Evolutionary conservation across 169 alveolate genomes (phyloP), one percentile per base, ranked within the genome.

Genomic region (Eimeria nieschulzi): DNA sequence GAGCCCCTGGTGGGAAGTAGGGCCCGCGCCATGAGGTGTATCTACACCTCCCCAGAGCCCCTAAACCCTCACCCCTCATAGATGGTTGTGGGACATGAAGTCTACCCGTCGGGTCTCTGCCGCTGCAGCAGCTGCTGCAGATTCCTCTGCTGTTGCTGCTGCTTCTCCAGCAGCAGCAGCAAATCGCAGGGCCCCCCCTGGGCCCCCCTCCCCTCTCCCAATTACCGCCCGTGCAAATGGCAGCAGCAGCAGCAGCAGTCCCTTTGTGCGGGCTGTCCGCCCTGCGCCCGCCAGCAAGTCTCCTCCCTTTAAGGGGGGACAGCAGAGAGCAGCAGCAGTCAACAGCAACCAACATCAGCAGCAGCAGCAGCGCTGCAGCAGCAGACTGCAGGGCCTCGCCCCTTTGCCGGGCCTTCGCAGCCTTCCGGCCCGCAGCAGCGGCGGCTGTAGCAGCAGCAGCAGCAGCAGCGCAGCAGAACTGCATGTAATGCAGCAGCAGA

Each of bases 301-400:
- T n/a, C 70, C 87, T 21, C 55, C 87, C 7, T 79, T 79, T 26
- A 55, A 23, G 26, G 87, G 19, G 73, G 87, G 87, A 23, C 87
- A 79, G 13, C 19, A 70, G 56, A 21, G 56, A 39, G 51, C 85
- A 53, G 70, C 85, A 53, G 70, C 85, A 51, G 85, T 33, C 85
- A 53, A 54, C 85, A 51, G 54, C 87, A 79, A 12, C 68, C 87
- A 75, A 46, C 87, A 54, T 46, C 25, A 53, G 59, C 87, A 55
- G 87, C 83, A 39, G 64, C 61, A 79, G 87, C 87, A 79, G 23
- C 87, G 87, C 87, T 21, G 87, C 72, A 79, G 87, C 73, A 79
- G 73, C 87, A 79, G 87, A 79, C 55, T 79, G 39, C 87, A 56
- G 7, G 87, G 73, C 72, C 72, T 56, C 8, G 51, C 84, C 46